phyloP scores from a whole-genome alignment of 208 protist species.

The Leishmania tropica region DNA sequence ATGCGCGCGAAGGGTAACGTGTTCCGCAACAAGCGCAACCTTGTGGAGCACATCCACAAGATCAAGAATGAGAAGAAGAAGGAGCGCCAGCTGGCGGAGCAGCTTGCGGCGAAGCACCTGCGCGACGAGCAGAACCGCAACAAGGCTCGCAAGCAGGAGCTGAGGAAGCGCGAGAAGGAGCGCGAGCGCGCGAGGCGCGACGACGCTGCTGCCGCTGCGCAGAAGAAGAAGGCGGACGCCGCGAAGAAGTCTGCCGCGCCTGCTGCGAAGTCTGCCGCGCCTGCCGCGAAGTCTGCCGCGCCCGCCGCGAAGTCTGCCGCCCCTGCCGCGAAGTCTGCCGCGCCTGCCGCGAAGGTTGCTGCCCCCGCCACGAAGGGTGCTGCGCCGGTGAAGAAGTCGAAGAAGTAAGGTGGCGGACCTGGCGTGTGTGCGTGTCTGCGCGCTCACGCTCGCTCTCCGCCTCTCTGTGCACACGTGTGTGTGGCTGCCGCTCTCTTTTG shows the following conservation, averaged over 20 bases:
- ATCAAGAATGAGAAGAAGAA: constrained; percentile 97
- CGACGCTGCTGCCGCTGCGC: constrained; percentile 51
- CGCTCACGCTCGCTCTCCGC: not conserved
- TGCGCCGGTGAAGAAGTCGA: constrained; percentile 56
- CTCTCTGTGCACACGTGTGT: not conserved
- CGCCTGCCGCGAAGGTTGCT: constrained; percentile 43
- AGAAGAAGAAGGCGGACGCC: constrained; percentile 46
- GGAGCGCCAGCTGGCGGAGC: constrained; percentile 94
- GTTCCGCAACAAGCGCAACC: constrained; percentile 99
- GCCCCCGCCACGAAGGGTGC: constrained; percentile 22
- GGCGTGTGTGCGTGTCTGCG: not conserved
- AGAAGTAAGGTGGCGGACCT: constrained; percentile 22
- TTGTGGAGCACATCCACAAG: constrained; percentile 99
- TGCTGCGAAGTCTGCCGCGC: no score
- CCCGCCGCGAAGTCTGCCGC: no score
- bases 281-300: no score
- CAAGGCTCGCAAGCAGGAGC: constrained; percentile 71
- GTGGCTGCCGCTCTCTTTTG: not conserved
- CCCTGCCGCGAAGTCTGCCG: constrained; percentile 43
- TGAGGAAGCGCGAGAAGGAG: constrained; percentile 79
- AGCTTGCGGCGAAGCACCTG: constrained; percentile 69
- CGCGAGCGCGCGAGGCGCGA: constrained; percentile 70
- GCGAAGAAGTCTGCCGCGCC: constrained; percentile 58
- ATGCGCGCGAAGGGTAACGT: constrained; percentile 99
- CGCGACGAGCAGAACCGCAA: constrained; percentile 78